These are phyloP conservation scores for Holtermannia corniformis DNA, from an alignment of 768 basidiomycete genomes.

Conservation along the genomic window DNA sequence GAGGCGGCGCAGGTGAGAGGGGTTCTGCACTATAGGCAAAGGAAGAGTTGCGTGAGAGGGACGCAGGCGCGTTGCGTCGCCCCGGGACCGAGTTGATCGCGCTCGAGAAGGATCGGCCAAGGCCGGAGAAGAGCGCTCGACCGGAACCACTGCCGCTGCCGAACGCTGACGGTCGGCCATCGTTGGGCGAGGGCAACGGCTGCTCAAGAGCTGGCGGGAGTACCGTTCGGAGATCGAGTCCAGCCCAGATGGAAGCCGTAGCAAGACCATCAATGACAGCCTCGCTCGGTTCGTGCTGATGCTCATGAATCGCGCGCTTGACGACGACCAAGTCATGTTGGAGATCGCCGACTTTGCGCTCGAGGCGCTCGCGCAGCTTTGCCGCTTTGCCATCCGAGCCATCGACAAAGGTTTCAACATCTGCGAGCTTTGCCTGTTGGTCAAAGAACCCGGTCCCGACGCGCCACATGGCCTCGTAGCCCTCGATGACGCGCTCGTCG, in stretches of 20 bases:
- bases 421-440: not conserved
- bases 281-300: slow-evolving; percentile 7
- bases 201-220: not conserved
- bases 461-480: slow-evolving; percentile 35
- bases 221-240: not conserved
- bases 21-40: no score
- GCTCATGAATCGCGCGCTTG: slow-evolving; percentile 26
- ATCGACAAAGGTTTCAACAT: not conserved
- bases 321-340: slow-evolving; percentile 30
- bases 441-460: slow-evolving; percentile 10
- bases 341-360: slow-evolving; percentile 23
- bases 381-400: not conserved
- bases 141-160: not conserved
- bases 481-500: slow-evolving; percentile 34
- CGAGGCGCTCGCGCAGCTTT: slow-evolving; percentile 12
- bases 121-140: not conserved
- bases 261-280: not conserved
- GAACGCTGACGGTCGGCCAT: not conserved
- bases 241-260: not conserved
- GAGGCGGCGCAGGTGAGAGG: no score
- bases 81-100: not conserved
- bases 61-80: not conserved
- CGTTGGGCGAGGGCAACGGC: not conserved
- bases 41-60: no score
- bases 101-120: not conserved